Evolutionary conservation across 148 eudicot species (phyloP).

Genomic region (Heliamphora exappendiculata): DNA sequence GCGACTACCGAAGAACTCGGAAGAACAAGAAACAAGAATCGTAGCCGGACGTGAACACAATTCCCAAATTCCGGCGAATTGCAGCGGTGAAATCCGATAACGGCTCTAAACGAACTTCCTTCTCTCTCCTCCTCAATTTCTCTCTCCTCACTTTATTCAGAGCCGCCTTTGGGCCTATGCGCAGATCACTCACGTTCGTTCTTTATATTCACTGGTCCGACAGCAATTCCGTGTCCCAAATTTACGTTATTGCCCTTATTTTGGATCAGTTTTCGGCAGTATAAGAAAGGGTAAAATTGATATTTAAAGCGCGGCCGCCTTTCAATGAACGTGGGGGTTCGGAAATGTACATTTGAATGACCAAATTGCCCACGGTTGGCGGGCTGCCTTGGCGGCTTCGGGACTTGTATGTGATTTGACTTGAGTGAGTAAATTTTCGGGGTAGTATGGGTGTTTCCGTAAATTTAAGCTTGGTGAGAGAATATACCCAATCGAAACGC

Average conservation of each 20-base stretch:
- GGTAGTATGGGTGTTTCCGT: conserved; percentile 20
- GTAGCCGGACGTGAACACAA: conserved; percentile 48
- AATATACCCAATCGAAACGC: conserved; percentile 44
- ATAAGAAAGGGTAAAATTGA: conserved; percentile 21
- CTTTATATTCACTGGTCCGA: conserved; percentile 11
- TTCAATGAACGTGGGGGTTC: conserved; percentile 36
- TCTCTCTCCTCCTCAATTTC: conserved; percentile 26
- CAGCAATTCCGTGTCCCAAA: not conserved
- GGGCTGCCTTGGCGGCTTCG: not conserved
- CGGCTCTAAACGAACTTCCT: conserved; percentile 28
- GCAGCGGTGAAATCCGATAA: conserved; percentile 55
- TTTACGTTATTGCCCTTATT: conserved; percentile 16
- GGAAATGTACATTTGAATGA: not conserved
- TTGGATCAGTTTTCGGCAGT: not conserved
- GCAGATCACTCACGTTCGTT: conserved; percentile 46
- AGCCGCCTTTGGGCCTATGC: conserved; percentile 34
- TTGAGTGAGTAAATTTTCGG: conserved; percentile 2
- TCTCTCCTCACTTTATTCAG: conserved; percentile 19
- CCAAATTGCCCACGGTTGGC: conserved; percentile 19
- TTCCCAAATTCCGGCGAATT: conserved; percentile 53
- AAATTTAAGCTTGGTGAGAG: conserved; percentile 2
- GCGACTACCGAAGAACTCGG: not conserved
- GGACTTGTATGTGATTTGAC: not conserved
- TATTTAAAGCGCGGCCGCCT: conserved; percentile 26
- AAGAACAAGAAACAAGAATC: conserved; percentile 2